Evolutionary conservation across 2,329 filamentous ascomycete species (phyloP).

Genomic region (Alternaria angustiovoidea): DNA sequence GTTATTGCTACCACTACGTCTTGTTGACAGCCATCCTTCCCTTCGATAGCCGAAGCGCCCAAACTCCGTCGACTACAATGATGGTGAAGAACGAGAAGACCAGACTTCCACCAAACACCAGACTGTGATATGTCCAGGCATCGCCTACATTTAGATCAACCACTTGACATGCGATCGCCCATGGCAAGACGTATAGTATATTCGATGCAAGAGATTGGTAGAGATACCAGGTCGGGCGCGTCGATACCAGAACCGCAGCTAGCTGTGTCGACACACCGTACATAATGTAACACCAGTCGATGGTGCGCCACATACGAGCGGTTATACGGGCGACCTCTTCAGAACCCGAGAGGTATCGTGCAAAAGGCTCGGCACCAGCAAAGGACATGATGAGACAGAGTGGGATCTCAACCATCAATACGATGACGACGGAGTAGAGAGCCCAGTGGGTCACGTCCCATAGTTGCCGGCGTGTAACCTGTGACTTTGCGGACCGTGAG

Average conservation of each 20-base stretch:
- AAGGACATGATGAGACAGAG: constrained; percentile 69
- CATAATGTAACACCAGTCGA: constrained; percentile 71
- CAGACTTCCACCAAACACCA: constrained; percentile 73
- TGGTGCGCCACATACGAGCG: constrained; percentile 69
- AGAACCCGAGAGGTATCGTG: constrained; percentile 67
- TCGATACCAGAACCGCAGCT: constrained; percentile 70
- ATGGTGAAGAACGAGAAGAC: constrained; percentile 71
- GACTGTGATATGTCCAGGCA: constrained; percentile 72
- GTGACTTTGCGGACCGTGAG: constrained; percentile 17
- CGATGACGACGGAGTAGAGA: constrained; percentile 61
- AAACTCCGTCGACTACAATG: constrained; percentile 59
- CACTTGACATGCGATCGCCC: constrained; percentile 68
- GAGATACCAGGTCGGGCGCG: constrained; percentile 71
- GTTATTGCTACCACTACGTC: neutral
- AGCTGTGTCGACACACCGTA: constrained; percentile 72
- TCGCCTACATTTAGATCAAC: constrained; percentile 53
- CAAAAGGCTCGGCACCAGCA: constrained; percentile 67
- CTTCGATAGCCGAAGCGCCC: constrained; percentile 47
- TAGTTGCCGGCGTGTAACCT: constrained; percentile 43
- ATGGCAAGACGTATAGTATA: constrained; percentile 72
- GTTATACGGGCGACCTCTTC: constrained; percentile 67
- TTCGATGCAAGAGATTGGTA: constrained; percentile 73
- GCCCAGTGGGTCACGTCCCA: constrained; percentile 62
- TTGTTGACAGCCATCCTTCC: neutral
- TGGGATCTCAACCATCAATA: constrained; percentile 67